These are phyloP conservation scores for Anisogramma anomala DNA, from an alignment of 2,329 filamentous ascomycete genomes.

Conservation along the genomic window DNA sequence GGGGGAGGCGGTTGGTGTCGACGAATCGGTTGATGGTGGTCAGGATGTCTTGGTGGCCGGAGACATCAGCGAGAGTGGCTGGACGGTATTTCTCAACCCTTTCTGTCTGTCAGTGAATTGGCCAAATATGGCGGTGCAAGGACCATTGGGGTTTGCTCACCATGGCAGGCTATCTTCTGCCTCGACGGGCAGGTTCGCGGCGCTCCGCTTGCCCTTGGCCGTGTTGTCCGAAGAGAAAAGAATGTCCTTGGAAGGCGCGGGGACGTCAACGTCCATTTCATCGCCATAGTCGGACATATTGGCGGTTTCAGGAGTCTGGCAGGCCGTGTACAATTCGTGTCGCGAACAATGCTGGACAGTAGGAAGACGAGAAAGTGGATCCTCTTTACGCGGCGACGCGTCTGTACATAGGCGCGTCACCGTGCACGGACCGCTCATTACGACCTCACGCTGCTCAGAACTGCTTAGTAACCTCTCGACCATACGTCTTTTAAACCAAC, in stretches of 20 bases:
- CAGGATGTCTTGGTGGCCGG: constrained; percentile 92
- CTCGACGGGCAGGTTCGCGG: constrained; percentile 85
- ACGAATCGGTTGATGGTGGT: constrained; percentile 97
- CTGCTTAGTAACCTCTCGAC: too few relatives aligned
- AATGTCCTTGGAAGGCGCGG: constrained; percentile 35
- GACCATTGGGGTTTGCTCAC: constrained; percentile 32
- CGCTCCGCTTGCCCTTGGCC: constrained; percentile 79
- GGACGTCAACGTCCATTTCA: constrained; percentile 49
- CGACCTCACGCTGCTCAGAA: too few relatives aligned
- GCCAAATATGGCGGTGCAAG: not conserved
- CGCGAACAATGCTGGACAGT: too few relatives aligned
- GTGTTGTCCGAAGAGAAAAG: constrained; percentile 63
- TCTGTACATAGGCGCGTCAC: not conserved
- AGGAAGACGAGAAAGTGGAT: not conserved
- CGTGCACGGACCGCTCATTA: too few relatives aligned
- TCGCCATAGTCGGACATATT: constrained; percentile 50
- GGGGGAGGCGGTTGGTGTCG: constrained; percentile 83
- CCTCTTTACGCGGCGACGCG: not conserved
- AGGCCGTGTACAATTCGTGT: too few relatives aligned
- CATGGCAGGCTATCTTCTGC: constrained; percentile 90
- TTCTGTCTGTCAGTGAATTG: constrained; percentile 13
- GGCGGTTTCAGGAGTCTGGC: not conserved
- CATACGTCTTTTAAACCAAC: too few relatives aligned
- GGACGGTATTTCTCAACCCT: constrained; percentile 98
- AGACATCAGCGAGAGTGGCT: constrained; percentile 78